Conservation (phyloP, 257 asterid genomes). For the Nicotiana noctiflora region DNA sequence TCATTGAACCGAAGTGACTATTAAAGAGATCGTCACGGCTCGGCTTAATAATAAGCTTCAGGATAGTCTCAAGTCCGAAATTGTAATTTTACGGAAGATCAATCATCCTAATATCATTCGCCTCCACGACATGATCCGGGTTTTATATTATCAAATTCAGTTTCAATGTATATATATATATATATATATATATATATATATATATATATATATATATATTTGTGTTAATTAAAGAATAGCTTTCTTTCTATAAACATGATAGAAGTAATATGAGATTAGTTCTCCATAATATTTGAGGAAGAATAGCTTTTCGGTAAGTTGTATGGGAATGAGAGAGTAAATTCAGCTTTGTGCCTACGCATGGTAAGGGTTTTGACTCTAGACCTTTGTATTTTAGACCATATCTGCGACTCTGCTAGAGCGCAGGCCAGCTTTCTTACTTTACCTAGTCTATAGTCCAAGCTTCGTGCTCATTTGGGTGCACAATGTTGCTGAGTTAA, state of each 20-base stretch:
- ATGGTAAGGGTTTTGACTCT: background rate
- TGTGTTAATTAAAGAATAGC: no score
- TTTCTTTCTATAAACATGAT: background rate
- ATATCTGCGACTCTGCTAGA: background rate
- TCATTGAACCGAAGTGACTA: slow-evolving; percentile 82
- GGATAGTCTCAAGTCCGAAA: slow-evolving; percentile 82
- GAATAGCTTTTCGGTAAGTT: background rate
- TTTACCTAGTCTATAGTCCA: background rate
- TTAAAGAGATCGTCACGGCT: slow-evolving; percentile 66
- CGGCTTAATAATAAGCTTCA: slow-evolving; percentile 59
- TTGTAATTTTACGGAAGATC: slow-evolving; percentile 66
- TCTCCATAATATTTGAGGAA: background rate
- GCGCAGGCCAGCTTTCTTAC: background rate
- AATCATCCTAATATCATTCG: slow-evolving; percentile 89
- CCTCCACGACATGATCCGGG: slow-evolving; percentile 95
- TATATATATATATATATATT: no score
- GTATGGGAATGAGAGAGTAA: background rate
- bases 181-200: no score
- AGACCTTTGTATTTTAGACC: background rate
- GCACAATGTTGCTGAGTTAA: background rate
- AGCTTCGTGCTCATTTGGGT: background rate
- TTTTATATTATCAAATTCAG: background rate
- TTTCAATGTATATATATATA: background rate
- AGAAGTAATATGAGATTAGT: background rate
- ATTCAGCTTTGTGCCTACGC: background rate